phyloP scores from a whole-genome alignment of 2,329 filamentous ascomycete genomes.

The Hymenoscyphus albidus region DNA sequence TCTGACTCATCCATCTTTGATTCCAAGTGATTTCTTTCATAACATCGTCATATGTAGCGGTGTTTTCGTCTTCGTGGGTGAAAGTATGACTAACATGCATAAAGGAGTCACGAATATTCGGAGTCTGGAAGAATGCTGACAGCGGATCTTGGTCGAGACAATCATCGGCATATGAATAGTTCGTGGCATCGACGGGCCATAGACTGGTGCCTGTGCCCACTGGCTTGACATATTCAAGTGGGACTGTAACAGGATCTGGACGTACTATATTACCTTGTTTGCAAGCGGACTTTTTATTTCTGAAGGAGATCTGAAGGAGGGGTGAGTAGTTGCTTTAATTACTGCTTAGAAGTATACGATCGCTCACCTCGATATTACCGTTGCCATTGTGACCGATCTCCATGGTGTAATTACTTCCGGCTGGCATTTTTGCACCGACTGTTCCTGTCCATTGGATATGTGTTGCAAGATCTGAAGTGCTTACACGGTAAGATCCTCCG shows the following conservation, averaged over 20 bases:
- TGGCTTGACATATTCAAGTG: constrained; percentile 43
- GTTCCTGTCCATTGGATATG: constrained; percentile 41
- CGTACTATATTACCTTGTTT: constrained; percentile 39
- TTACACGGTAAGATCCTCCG: constrained; percentile 46
- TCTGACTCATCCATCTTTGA: constrained; percentile 51
- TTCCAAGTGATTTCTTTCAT: constrained; percentile 57
- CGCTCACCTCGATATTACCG: constrained; percentile 40
- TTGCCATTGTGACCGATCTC: constrained; percentile 53
- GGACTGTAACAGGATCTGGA: constrained; percentile 38
- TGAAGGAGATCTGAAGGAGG: not conserved
- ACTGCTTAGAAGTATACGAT: not conserved
- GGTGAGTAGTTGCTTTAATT: not conserved
- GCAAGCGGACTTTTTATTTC: constrained; percentile 11
- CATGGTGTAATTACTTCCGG: constrained; percentile 48
- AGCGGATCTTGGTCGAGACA: constrained; percentile 49
- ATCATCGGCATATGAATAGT: constrained; percentile 15
- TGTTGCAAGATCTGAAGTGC: constrained; percentile 42
- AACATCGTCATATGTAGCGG: constrained; percentile 54
- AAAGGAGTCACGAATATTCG: constrained; percentile 48
- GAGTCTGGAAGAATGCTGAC: constrained; percentile 45
- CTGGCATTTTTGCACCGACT: constrained; percentile 42
- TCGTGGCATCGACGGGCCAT: constrained; percentile 39
- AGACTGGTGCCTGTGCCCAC: constrained; percentile 45
- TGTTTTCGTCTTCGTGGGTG: constrained; percentile 54
- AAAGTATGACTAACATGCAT: constrained; percentile 58